Percentiles rank a stretch among this genome's conserved stretches.
phyloP scores from a whole-genome alignment of 1,284 basidiomycete genomes.

The Takashimella koratensis region DNA sequence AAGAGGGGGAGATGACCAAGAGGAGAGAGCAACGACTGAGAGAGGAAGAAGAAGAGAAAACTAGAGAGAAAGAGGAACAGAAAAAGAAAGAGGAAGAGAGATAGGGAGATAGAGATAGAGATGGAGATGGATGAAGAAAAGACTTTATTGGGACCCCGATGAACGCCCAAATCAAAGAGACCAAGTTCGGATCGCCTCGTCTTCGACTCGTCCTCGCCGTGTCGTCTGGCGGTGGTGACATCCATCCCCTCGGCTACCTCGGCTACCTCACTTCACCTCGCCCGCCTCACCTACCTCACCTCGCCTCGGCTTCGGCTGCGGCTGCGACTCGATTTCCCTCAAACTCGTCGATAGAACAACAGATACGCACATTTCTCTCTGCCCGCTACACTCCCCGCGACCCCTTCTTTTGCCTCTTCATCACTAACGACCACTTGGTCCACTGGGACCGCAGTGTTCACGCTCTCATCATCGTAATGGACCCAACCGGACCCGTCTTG shows the following conservation, averaged over 20 bases:
- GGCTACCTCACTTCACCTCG: no score
- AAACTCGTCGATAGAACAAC: conserved; percentile 67
- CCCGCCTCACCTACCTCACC: neutral
- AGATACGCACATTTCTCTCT: conserved; percentile 67
- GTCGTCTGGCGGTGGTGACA: no score
- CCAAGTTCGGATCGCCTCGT: no score
- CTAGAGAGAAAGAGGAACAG: neutral
- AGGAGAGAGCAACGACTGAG: neutral
- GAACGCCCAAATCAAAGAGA: no score
- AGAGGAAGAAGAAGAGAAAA: neutral
- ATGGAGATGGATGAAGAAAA: neutral
- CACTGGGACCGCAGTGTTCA: conserved; percentile 64
- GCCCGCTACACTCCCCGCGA: conserved; percentile 52
- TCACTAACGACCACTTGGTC: conserved; percentile 70
- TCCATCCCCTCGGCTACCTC: no score
- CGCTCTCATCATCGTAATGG: conserved; percentile 87
- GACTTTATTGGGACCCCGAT: no score
- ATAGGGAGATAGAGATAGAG: neutral
- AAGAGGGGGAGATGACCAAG: no score
- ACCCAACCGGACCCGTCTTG: conserved; percentile 69
- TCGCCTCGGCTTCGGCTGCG: no score
- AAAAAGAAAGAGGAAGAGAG: neutral
- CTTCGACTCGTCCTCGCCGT: no score
- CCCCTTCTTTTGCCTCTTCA: conserved; percentile 52
- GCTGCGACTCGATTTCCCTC: conserved; percentile 3